Evolutionary conservation across 2,329 filamentous ascomycete genomes (phyloP).

Genomic region (Daldinia sp.): DNA sequence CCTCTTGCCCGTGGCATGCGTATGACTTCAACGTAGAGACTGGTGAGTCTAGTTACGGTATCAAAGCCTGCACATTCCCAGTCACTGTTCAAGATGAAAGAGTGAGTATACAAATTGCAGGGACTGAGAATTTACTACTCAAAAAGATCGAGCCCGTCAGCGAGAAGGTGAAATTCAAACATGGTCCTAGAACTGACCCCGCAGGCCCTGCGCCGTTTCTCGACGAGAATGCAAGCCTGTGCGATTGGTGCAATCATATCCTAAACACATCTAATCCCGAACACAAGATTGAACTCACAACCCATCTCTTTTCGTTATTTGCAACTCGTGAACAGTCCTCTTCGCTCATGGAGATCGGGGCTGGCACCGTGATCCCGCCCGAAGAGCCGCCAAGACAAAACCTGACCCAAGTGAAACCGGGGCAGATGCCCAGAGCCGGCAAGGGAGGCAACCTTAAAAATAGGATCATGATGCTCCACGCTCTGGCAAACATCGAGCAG

Average conservation of each 20-base stretch:
- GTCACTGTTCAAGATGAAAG: slow-evolving; percentile 48
- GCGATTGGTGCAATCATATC: slow-evolving; percentile 57
- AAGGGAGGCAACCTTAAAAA: slow-evolving; percentile 55
- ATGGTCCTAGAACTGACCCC: slow-evolving; percentile 40
- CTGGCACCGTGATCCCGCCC: slow-evolving; percentile 49
- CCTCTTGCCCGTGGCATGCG: slow-evolving; percentile 58
- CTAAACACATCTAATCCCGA: slow-evolving; percentile 55
- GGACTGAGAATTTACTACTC: slow-evolving; percentile 40
- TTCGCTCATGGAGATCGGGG: slow-evolving; percentile 53
- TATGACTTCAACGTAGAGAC: slow-evolving; percentile 60
- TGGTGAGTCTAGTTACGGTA: slow-evolving; percentile 56
- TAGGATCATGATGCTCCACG: slow-evolving; percentile 56
- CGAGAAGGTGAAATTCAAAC: slow-evolving; percentile 56
- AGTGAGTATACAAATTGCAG: slow-evolving; percentile 48
- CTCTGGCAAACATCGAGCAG: slow-evolving; percentile 57
- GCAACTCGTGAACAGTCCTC: slow-evolving; percentile 49
- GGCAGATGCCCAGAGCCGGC: slow-evolving; percentile 51
- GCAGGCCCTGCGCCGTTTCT: slow-evolving; percentile 44
- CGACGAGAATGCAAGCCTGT: slow-evolving; percentile 53
- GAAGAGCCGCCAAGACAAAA: slow-evolving; percentile 53
- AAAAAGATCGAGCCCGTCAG: slow-evolving; percentile 53
- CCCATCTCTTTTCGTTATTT: slow-evolving; percentile 54
- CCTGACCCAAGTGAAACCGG: slow-evolving; percentile 50
- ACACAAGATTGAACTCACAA: slow-evolving; percentile 56
- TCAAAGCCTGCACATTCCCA: slow-evolving; percentile 57